These are phyloP conservation scores for Cicer cuneatum DNA, from an alignment of 306 rosid genomes.

Conservation along the genomic window DNA sequence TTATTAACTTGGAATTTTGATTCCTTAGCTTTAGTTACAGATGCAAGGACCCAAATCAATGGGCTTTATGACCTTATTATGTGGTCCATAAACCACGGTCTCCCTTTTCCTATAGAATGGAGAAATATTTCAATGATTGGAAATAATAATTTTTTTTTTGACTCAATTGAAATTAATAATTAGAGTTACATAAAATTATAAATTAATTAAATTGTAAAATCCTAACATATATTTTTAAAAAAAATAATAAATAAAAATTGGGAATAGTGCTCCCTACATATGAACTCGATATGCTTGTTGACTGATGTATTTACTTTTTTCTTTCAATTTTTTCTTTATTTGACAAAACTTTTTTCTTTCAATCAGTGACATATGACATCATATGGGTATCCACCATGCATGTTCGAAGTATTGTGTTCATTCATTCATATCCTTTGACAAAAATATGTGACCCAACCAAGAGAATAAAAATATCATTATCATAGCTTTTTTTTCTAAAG, in stretches of 20 bases:
- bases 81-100: constrained; percentile 11
- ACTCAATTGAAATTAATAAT: background rate
- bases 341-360: background rate
- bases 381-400: constrained; percentile 42
- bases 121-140: background rate
- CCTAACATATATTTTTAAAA: background rate
- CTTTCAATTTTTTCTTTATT: no score
- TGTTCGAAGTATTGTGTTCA: constrained; percentile 37
- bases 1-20: background rate
- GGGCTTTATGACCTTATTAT: background rate
- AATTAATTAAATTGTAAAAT: background rate
- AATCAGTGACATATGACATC: constrained; percentile 15
- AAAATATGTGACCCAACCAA: constrained; percentile 18
- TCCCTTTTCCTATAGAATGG: background rate
- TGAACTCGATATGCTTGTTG: background rate
- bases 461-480: constrained; percentile 45
- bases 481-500: constrained; percentile 34
- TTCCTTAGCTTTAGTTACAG: background rate
- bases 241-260: background rate
- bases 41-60: constrained; percentile 20
- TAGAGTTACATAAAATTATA: background rate
- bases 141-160: no score
- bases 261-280: background rate
- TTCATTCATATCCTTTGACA: constrained; percentile 43
- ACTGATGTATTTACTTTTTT: background rate